Percentiles rank a stretch among this genome's conserved stretches.
Conservation (phyloP, 2,329 filamentous ascomycete species). For the Ramularia collo-cygni region DNA sequence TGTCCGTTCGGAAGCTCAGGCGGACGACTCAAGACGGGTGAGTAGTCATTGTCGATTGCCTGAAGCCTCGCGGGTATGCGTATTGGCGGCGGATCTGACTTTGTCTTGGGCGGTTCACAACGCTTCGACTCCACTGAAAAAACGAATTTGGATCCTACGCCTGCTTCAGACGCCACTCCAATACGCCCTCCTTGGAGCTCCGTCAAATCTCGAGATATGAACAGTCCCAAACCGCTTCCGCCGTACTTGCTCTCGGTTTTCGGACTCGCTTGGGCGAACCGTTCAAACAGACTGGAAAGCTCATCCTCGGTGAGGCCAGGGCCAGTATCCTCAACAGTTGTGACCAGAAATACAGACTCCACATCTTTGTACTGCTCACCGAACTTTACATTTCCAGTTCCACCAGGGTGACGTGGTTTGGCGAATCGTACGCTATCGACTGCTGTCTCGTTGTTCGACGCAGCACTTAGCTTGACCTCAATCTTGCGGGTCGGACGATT, state of each 20-base stretch:
- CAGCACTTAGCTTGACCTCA: constrained; percentile 22
- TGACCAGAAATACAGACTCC: constrained; percentile 26
- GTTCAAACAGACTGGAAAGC: constrained; percentile 51
- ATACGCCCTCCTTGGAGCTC: constrained; percentile 66
- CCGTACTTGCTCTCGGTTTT: constrained; percentile 63
- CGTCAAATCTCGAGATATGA: constrained; percentile 60
- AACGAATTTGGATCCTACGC: constrained; percentile 57
- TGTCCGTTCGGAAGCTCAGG: constrained; percentile 1
- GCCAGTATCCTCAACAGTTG: constrained; percentile 35
- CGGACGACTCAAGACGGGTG: background rate
- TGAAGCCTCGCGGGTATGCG: constrained; percentile 5
- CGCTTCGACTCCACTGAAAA: constrained; percentile 48
- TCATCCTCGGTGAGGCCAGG: constrained; percentile 34
- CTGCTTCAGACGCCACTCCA: constrained; percentile 53
- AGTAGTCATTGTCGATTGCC: background rate
- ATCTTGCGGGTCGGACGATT: constrained; percentile 28
- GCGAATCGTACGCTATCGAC: constrained; percentile 35
- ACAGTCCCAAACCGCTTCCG: constrained; percentile 61
- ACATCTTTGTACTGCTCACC: constrained; percentile 1
- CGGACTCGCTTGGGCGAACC: constrained; percentile 61
- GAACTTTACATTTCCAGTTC: constrained; percentile 23
- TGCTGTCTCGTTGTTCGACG: constrained; percentile 10
- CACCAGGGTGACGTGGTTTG: constrained; percentile 26
- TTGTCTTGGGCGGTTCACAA: constrained; percentile 3
- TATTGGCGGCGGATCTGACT: constrained; percentile 2